Evolutionary conservation across 192 early-diverging fungal species (phyloP).

Genomic region (Linnemannia hyalina): DNA sequence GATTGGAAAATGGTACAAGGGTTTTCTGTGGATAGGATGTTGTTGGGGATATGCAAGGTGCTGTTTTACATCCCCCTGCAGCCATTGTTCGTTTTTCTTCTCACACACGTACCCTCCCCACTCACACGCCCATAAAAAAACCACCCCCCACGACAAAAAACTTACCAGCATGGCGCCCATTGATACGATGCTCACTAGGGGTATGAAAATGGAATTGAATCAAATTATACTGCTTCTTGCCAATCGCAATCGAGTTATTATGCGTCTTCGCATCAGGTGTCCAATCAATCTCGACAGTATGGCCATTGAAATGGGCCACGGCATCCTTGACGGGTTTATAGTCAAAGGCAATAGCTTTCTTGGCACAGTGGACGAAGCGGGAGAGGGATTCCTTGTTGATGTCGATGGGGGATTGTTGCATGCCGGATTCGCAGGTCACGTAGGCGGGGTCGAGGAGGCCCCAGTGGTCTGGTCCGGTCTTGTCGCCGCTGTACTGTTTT

Average conservation of each 20-base stretch:
- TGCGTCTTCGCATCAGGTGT: background rate
- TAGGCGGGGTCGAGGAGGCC: conserved; percentile 33
- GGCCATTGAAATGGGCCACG: conserved; percentile 55
- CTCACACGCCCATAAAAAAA: background rate
- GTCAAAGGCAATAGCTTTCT: background rate
- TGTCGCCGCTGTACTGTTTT: conserved; percentile 8
- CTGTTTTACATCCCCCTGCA: too few relatives aligned
- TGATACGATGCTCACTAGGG: conserved; percentile 69
- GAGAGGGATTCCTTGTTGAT: conserved; percentile 16
- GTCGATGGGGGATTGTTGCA: conserved; percentile 68
- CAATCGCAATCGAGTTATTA: conserved; percentile 27
- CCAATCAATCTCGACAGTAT: conserved; percentile 56
- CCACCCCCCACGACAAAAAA: background rate
- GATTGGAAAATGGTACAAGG: too few relatives aligned
- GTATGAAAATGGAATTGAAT: conserved; percentile 74
- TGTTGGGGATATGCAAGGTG: too few relatives aligned
- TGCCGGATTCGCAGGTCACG: conserved; percentile 37
- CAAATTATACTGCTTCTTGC: conserved; percentile 56
- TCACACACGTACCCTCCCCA: too few relatives aligned
- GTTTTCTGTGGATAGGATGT: too few relatives aligned
- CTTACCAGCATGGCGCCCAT: conserved; percentile 21
- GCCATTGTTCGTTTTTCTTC: too few relatives aligned
- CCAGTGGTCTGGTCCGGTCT: conserved; percentile 26
- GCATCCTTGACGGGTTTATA: conserved; percentile 23
- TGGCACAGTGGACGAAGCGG: background rate